Conservation (phyloP, 371 early-diverging fungal species). For the Haplosporangium sp. region DNA sequence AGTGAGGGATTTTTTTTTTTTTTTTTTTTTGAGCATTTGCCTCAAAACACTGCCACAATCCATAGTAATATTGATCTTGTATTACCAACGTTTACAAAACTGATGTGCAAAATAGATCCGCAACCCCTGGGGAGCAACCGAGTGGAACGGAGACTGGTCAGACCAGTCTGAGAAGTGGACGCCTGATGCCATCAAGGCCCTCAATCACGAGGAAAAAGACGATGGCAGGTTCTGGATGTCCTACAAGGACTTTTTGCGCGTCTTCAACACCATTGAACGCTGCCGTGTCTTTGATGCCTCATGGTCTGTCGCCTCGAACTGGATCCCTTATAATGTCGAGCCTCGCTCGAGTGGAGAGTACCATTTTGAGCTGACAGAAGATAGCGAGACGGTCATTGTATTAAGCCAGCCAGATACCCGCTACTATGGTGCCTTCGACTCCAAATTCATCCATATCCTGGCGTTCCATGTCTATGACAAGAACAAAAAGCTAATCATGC, state of each 20-base stretch:
- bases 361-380: constrained; percentile 26
- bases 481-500: constrained; percentile 29
- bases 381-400: constrained; percentile 29
- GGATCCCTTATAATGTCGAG: constrained; percentile 56
- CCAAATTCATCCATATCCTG: constrained; percentile 41
- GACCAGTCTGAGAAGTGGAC: constrained; percentile 57
- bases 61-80: too few relatives aligned
- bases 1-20: constrained; percentile 20
- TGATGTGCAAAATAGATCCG: constrained; percentile 51
- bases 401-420: constrained; percentile 52
- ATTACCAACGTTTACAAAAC: too few relatives aligned
- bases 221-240: constrained; percentile 63
- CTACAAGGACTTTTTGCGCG: constrained; percentile 55
- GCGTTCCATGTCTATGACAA: constrained; percentile 46
- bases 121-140: constrained; percentile 62
- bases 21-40: not conserved
- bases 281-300: constrained; percentile 54
- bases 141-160: constrained; percentile 61
- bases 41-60: not conserved
- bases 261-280: constrained; percentile 53
- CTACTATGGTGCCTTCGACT: constrained; percentile 44
- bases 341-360: constrained; percentile 47
- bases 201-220: constrained; percentile 53
- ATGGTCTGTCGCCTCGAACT: constrained; percentile 51
- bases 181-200: constrained; percentile 45